These are phyloP conservation scores for Umbelopsis sp. DNA, from an alignment of 192 early-diverging fungal genomes.

Conservation along the genomic window DNA sequence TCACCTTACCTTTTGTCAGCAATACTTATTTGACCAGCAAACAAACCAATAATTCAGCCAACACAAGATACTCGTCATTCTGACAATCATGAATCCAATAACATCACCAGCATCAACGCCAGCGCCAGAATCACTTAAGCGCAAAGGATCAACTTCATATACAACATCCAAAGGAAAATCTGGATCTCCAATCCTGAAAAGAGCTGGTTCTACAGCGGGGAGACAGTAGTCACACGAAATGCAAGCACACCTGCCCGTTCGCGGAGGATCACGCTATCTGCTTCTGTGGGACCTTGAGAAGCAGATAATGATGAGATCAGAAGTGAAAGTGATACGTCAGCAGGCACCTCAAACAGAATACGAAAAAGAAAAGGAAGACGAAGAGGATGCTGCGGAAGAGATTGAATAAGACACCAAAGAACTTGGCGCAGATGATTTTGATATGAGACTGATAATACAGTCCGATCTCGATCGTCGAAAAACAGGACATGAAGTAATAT, in stretches of 20 bases:
- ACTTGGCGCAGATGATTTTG: slow-evolving; percentile 50
- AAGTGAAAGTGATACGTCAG: background rate
- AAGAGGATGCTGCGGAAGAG: slow-evolving; percentile 46
- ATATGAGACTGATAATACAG: slow-evolving; percentile 42
- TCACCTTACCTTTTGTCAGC: too few species aligned
- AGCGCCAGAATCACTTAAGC: background rate
- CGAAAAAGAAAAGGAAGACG: slow-evolving; percentile 13
- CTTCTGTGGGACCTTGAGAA: background rate
- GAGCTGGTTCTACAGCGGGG: background rate
- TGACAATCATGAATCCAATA: slow-evolving; percentile 6
- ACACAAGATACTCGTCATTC: too few species aligned
- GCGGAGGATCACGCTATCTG: background rate
- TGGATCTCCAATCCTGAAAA: slow-evolving; percentile 1
- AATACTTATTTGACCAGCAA: too few species aligned
- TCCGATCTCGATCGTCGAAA: slow-evolving; percentile 50
- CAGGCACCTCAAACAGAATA: slow-evolving; percentile 19
- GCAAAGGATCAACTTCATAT: background rate
- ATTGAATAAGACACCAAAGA: slow-evolving; percentile 54
- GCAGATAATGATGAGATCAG: background rate
- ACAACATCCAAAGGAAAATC: background rate
- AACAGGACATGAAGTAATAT: slow-evolving; percentile 56
- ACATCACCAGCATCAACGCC: background rate
- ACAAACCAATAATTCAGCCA: too few species aligned
- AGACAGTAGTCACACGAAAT: background rate
- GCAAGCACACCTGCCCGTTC: background rate